These are phyloP conservation scores for Oldenlandia corymbosa DNA, from an alignment of 257 asterid species.

Conservation along the genomic window DNA sequence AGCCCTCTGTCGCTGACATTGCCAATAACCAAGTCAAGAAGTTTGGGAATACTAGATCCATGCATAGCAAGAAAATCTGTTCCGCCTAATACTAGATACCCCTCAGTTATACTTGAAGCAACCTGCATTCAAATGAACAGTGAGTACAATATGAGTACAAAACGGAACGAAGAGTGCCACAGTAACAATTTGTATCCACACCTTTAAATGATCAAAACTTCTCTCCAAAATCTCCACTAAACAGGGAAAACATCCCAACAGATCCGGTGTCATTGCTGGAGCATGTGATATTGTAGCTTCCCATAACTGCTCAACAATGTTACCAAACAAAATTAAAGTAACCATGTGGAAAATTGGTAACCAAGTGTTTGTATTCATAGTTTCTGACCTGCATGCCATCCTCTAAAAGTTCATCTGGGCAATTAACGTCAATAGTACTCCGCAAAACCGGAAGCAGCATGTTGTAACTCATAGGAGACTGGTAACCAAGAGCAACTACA, in stretches of 20 bases:
- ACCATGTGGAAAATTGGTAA: background rate
- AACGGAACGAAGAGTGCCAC: conserved; percentile 6
- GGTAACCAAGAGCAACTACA: conserved; percentile 81
- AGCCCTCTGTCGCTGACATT: conserved; percentile 89
- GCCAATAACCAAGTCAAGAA: conserved; percentile 82
- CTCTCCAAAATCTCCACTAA: conserved; percentile 80
- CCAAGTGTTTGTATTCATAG: conserved; percentile 3
- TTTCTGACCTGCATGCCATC: conserved; percentile 83
- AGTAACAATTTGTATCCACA: conserved; percentile 16
- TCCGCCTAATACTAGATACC: conserved; percentile 84
- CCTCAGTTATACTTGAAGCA: conserved; percentile 81
- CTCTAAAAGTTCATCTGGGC: conserved; percentile 97
- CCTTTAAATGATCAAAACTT: conserved; percentile 89
- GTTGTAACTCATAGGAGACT: conserved; percentile 74
- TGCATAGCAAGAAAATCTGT: conserved; percentile 71
- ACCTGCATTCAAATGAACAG: conserved; percentile 44
- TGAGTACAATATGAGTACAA: conserved; percentile 19
- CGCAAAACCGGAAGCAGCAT: conserved; percentile 77
- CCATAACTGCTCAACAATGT: conserved; percentile 65
- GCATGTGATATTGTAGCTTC: conserved; percentile 92
- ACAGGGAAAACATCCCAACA: conserved; percentile 77
- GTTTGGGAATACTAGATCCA: conserved; percentile 61
- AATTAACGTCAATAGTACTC: conserved; percentile 50
- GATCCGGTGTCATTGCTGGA: conserved; percentile 72
- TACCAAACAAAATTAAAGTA: background rate